phyloP scores from a whole-genome alignment of 2,329 filamentous ascomycete species.

The Fusarium sacchari region DNA sequence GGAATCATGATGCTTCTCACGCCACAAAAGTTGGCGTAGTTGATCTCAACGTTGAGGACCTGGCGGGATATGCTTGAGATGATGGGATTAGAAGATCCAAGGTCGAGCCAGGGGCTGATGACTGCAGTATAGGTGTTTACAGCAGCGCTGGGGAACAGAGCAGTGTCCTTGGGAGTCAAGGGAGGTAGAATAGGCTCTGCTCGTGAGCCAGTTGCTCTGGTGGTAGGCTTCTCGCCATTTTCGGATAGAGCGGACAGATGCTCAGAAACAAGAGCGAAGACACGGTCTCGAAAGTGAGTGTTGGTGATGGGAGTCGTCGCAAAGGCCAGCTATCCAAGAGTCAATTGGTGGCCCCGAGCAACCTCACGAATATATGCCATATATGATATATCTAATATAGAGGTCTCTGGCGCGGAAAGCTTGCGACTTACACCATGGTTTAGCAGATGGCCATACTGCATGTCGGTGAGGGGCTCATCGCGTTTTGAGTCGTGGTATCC shows the following conservation, averaged over 20 bases:
- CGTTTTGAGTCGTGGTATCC: conserved; percentile 78
- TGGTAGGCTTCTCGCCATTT: conserved; percentile 50
- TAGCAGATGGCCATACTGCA: conserved; percentile 73
- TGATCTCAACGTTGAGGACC: conserved; percentile 88
- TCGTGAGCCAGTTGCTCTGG: conserved; percentile 56
- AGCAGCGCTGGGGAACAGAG: conserved; percentile 72
- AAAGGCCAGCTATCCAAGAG: conserved; percentile 73
- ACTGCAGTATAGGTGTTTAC: conserved; percentile 81
- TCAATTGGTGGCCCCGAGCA: conserved; percentile 26
- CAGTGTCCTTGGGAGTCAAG: conserved; percentile 82
- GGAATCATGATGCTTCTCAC: conserved; percentile 84
- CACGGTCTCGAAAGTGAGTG: conserved; percentile 73
- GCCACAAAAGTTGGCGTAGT: conserved; percentile 96
- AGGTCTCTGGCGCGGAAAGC: conserved; percentile 1
- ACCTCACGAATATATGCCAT: background rate
- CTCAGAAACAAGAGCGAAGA: conserved; percentile 68
- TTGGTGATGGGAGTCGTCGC: conserved; percentile 83
- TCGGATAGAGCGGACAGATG: conserved; percentile 62
- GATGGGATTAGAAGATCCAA: conserved; percentile 83
- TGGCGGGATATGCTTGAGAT: conserved; percentile 89
- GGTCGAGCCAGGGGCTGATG: conserved; percentile 92
- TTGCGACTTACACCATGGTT: conserved; percentile 70
- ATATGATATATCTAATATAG: background rate
- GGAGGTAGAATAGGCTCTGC: conserved; percentile 71
- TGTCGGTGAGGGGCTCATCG: conserved; percentile 67